Percentiles rank a stretch among this genome's conserved stretches.
Evolutionary conservation across 2,329 filamentous ascomycete species (phyloP).

Genomic region (Scedosporium dehoogii): DNA sequence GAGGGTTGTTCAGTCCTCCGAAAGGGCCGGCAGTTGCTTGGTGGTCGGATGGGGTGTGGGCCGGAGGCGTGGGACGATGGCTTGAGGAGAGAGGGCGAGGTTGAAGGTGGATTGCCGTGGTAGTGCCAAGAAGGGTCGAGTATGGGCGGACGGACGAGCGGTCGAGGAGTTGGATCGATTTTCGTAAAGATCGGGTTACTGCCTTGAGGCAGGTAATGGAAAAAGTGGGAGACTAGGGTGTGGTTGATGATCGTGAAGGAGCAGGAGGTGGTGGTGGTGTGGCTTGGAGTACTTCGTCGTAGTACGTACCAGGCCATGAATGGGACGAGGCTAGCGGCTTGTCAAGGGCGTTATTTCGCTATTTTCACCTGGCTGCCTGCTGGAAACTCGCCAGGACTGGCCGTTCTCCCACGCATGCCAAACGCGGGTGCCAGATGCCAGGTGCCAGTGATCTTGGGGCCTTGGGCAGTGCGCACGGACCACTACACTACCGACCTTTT

Average conservation of each 20-base stretch:
- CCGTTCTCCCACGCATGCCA: background rate
- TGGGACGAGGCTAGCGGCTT: too few relatives aligned
- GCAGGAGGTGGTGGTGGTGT: background rate
- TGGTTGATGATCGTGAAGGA: background rate
- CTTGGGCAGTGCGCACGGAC: background rate
- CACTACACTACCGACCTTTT: background rate
- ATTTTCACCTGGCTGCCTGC: background rate
- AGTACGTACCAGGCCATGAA: background rate
- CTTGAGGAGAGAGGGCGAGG: background rate
- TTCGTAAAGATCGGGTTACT: background rate
- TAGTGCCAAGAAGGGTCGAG: background rate
- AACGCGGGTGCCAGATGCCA: background rate
- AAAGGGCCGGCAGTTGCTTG: background rate
- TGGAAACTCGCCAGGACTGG: background rate
- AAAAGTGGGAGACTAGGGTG: background rate
- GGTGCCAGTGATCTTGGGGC: background rate
- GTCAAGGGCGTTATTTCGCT: too few relatives aligned
- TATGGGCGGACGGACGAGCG: background rate
- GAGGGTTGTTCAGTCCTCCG: background rate
- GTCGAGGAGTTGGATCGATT: background rate
- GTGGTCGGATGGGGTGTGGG: background rate
- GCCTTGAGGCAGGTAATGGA: background rate
- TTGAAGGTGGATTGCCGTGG: background rate
- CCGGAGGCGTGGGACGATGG: background rate
- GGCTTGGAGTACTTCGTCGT: background rate